A percentile compares a stretch with the other conserved stretches of the same genome.
Evolutionary conservation across 2,329 filamentous ascomycete genomes (phyloP).

Genomic region (Fusarium nanum): DNA sequence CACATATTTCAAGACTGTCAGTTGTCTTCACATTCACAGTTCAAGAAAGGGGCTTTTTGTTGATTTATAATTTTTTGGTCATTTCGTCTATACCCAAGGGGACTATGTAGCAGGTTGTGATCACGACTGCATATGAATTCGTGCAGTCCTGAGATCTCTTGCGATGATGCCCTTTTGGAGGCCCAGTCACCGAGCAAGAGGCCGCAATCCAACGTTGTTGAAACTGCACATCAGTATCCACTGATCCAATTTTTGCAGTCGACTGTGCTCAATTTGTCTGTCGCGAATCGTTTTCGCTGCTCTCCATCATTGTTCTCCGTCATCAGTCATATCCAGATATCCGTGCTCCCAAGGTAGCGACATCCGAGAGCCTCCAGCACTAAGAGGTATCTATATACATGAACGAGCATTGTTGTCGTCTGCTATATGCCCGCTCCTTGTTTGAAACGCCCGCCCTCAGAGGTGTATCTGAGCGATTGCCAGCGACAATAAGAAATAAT

Average conservation of each 20-base stretch:
- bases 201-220: slow-evolving; percentile 33
- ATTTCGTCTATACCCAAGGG: slow-evolving; percentile 54
- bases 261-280: slow-evolving; percentile 34
- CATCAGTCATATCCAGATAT: slow-evolving; percentile 47
- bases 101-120: slow-evolving; percentile 52
- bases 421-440: slow-evolving; percentile 32
- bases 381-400: slow-evolving; percentile 46
- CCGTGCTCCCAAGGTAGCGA: slow-evolving; percentile 26
- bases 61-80: slow-evolving; percentile 45
- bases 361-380: slow-evolving; percentile 35
- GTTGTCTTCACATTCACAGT: neutral
- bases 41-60: neutral
- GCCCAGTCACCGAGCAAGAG: slow-evolving; percentile 24
- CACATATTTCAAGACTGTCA: neutral
- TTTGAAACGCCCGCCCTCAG: slow-evolving; percentile 4
- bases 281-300: slow-evolving; percentile 32
- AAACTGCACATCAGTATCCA: slow-evolving; percentile 25
- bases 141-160: slow-evolving; percentile 28
- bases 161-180: slow-evolving; percentile 21
- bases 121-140: slow-evolving; percentile 37
- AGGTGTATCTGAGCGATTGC: slow-evolving; percentile 8
- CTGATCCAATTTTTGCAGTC: slow-evolving; percentile 41
- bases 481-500: slow-evolving; percentile 37
- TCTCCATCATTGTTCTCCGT: slow-evolving; percentile 34
- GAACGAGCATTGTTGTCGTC: slow-evolving; percentile 32